Base-by-base conservation (phyloP, 2,329 filamentous ascomycete species). In the Lecanicillium sp. region DNA sequence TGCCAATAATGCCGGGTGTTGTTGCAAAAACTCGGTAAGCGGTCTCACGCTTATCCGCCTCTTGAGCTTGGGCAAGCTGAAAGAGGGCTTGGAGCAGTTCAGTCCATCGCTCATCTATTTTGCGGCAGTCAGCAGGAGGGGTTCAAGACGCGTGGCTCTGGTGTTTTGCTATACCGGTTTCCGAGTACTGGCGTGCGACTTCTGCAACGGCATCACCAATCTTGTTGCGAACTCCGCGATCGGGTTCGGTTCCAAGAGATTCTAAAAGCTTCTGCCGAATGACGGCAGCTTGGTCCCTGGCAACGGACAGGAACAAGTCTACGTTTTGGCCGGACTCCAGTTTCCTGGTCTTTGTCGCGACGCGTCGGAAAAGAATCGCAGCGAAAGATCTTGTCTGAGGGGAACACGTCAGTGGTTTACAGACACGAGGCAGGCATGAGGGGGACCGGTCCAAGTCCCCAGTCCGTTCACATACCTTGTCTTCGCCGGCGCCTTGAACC, bases 131-230 rank as follows among this genome's bases (percentile, higher is more conserved):
- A n/a, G n/a, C n/a, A 44, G 36, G 34, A 19, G 29, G 12, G 6
- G 18, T 34, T 25, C 39, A 34, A n/a, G n/a, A n/a, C n/a, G n/a
- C n/a, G n/a, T n/a, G n/a, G n/a, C n/a, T n/a, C n/a, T n/a, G n/a
- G n/a, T n/a, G n/a, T n/a, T 56, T 50, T 58, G 47, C 35, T 81
- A 60, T 72, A 94, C 87, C 82, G 55, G 84, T 87, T 53, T 97
- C 92, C 32, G 86, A 84, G 64, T 96, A 96, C 66, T 98, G 88
- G 54, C 92, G 80, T 32, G 90, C 92, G 44, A 98, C 74, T 64
- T 98, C 92, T 17, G 92, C 92, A 45, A 97, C 85, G n/a, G 90
- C 88, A 64, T 98, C 92, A 52, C 89, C 92, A 57, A 97, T 85
- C 65, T 98, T 98, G 68, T 95, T 92, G 53, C 92, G 77, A 33